Percentiles rank a stretch among this genome's conserved stretches.
Conservation (phyloP, 495 filamentous ascomycete genomes). For the Barbatosphaeria neglecta region DNA sequence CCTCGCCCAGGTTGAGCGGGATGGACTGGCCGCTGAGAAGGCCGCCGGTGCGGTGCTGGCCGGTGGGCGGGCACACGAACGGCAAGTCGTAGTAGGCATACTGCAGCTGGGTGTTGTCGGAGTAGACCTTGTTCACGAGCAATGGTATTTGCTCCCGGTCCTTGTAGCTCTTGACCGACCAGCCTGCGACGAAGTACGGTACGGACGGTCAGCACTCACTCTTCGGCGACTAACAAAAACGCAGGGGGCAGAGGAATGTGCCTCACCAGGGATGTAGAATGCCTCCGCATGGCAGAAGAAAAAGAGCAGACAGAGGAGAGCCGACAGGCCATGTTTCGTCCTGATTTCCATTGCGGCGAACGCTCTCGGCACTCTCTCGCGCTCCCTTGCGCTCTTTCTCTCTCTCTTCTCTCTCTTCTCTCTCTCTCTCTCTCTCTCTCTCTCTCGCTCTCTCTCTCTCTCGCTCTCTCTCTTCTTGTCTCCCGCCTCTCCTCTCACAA, state of each 20-base stretch:
- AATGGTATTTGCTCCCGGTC: slow-evolving; percentile 74
- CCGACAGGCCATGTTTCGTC: slow-evolving; percentile 13
- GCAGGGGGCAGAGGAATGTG: neutral
- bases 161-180: slow-evolving; percentile 69
- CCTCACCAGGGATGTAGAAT: slow-evolving; percentile 71
- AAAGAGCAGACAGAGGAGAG: slow-evolving; percentile 17
- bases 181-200: slow-evolving; percentile 33
- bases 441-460: neutral
- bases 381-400: neutral
- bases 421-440: neutral
- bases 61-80: slow-evolving; percentile 78
- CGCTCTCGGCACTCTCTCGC: neutral
- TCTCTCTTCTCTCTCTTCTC: neutral
- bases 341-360: slow-evolving; percentile 14
- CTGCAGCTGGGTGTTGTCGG: slow-evolving; percentile 81
- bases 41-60: slow-evolving; percentile 52
- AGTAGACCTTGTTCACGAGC: slow-evolving; percentile 92
- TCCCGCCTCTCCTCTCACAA: too few relatives aligned
- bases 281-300: slow-evolving; percentile 33
- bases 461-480: slow-evolving; percentile 1
- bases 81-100: slow-evolving; percentile 91
- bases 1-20: slow-evolving; percentile 84
- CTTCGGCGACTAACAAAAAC: neutral
- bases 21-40: slow-evolving; percentile 73
- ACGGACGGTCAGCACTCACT: slow-evolving; percentile 1